These are phyloP conservation scores for Alloteropsis semialata DNA, from an alignment of 176 grass and related monocot genomes.

Conservation along the genomic window DNA sequence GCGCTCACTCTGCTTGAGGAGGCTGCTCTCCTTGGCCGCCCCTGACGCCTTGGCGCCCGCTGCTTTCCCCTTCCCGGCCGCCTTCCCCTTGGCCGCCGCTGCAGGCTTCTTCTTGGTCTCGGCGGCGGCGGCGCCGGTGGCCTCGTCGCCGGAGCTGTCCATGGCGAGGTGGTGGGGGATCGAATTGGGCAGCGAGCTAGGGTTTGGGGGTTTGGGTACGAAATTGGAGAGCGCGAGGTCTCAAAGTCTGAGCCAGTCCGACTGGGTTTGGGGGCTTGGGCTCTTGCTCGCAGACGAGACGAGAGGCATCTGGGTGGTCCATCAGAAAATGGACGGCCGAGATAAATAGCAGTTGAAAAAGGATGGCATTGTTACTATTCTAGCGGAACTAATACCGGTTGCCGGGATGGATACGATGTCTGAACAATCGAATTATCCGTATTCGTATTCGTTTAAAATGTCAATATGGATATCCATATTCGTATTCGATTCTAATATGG, in stretches of 20 bases:
- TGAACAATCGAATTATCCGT: too few species aligned
- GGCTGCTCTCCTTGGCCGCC: constrained; percentile 63
- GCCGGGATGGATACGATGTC: too few species aligned
- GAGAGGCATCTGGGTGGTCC: not conserved
- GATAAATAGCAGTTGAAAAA: not conserved
- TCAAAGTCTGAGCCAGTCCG: not conserved
- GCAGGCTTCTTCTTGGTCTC: constrained; percentile 29
- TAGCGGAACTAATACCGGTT: too few species aligned
- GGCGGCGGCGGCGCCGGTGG: not conserved
- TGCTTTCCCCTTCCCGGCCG: constrained; percentile 34
- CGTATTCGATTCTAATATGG: too few species aligned
- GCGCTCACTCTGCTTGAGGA: constrained; percentile 83
- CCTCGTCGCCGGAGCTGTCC: constrained; percentile 25
- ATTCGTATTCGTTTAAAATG: too few species aligned
- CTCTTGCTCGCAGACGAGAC: not conserved
- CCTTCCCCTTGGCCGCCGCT: constrained; percentile 26
- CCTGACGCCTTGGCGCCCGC: constrained; percentile 15
- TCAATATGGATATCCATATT: too few species aligned
- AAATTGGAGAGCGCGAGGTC: not conserved
- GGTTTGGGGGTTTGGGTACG: constrained; percentile 19
- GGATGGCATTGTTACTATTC: too few species aligned
- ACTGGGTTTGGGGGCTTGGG: not conserved
- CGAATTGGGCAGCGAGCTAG: constrained; percentile 20
- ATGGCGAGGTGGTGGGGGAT: constrained; percentile 20
- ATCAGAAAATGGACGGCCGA: not conserved